These are phyloP conservation scores for Clathrospora elynae DNA, from an alignment of 2,329 filamentous ascomycete genomes.

Conservation along the genomic window DNA sequence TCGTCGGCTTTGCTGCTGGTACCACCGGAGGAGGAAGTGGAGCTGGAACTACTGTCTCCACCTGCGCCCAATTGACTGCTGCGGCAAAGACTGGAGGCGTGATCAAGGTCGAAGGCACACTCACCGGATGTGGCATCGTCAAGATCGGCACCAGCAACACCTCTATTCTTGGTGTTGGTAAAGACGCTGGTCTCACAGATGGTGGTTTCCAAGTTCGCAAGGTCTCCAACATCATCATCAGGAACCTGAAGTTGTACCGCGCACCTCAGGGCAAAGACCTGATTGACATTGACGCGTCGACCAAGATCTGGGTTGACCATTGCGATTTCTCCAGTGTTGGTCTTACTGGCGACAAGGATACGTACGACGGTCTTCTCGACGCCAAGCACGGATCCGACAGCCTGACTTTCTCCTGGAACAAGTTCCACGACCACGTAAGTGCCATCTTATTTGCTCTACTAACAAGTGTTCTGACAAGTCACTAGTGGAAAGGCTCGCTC, in stretches of 20 bases:
- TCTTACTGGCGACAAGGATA: slow-evolving; percentile 38
- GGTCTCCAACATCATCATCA: slow-evolving; percentile 64
- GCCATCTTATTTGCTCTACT: no score
- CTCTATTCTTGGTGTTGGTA: slow-evolving; percentile 49
- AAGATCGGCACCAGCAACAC: slow-evolving; percentile 32
- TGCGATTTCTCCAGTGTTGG: slow-evolving; percentile 65
- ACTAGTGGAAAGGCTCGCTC: slow-evolving; percentile 62
- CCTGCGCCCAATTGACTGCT: slow-evolving; percentile 56
- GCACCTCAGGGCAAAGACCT: slow-evolving; percentile 63
- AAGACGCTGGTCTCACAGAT: slow-evolving; percentile 50
- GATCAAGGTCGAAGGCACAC: slow-evolving; percentile 41
- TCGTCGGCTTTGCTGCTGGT: slow-evolving; percentile 56
- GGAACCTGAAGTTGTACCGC: slow-evolving; percentile 66
- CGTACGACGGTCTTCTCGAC: slow-evolving; percentile 57
- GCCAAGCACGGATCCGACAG: slow-evolving; percentile 67
- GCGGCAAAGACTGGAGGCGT: slow-evolving; percentile 51
- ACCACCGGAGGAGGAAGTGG: slow-evolving; percentile 63
- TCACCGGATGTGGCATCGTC: slow-evolving; percentile 41
- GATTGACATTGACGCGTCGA: slow-evolving; percentile 62
- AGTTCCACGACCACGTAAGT: slow-evolving; percentile 59
- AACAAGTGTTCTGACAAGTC: slow-evolving; percentile 11
- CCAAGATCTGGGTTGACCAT: slow-evolving; percentile 68
- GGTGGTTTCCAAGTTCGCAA: slow-evolving; percentile 60
- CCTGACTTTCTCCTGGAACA: slow-evolving; percentile 60
- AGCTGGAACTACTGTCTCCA: slow-evolving; percentile 60